Conservation (phyloP, 805 yeast genomes). For the Yamadazyma kitorensis region DNA sequence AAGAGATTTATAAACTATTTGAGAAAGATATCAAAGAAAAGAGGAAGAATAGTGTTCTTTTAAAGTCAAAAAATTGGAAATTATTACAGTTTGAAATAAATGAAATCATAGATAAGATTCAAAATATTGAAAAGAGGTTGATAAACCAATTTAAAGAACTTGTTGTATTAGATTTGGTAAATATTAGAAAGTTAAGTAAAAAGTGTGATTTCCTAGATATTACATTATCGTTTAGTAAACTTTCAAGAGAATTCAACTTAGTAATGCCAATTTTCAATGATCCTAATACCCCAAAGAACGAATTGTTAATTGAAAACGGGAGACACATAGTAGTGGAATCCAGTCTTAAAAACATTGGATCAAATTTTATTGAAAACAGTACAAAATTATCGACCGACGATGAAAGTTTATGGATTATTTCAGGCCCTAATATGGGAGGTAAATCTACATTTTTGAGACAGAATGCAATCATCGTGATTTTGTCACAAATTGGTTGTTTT, state of each 20-base stretch:
- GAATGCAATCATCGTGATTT: constrained; percentile 63
- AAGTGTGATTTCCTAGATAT: constrained; percentile 69
- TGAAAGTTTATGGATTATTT: constrained; percentile 49
- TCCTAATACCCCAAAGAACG: constrained; percentile 19
- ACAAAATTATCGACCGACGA: constrained; percentile 17
- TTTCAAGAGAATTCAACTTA: constrained; percentile 67
- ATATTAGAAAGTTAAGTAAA: constrained; percentile 49
- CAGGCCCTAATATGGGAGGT: constrained; percentile 92
- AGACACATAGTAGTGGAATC: constrained; percentile 87
- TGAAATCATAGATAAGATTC: constrained; percentile 44
- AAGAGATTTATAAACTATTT: constrained; percentile 16
- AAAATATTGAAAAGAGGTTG: constrained; percentile 52
- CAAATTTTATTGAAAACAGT: constrained; percentile 45
- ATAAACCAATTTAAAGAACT: constrained; percentile 46
- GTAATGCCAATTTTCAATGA: constrained; percentile 62
- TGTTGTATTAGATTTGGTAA: constrained; percentile 43
- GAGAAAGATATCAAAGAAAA: constrained; percentile 25
- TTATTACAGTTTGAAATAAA: constrained; percentile 51
- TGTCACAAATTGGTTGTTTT: constrained; percentile 63
- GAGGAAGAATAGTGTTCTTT: constrained; percentile 43
- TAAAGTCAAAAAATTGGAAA: constrained; percentile 52
- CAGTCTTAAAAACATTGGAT: constrained; percentile 51
- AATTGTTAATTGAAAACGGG: constrained; percentile 57
- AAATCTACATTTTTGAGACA: constrained; percentile 76
- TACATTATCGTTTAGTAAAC: constrained; percentile 63